Base-by-base conservation (phyloP, 441 rosid genomes). In the Dalechampia spathulata region DNA sequence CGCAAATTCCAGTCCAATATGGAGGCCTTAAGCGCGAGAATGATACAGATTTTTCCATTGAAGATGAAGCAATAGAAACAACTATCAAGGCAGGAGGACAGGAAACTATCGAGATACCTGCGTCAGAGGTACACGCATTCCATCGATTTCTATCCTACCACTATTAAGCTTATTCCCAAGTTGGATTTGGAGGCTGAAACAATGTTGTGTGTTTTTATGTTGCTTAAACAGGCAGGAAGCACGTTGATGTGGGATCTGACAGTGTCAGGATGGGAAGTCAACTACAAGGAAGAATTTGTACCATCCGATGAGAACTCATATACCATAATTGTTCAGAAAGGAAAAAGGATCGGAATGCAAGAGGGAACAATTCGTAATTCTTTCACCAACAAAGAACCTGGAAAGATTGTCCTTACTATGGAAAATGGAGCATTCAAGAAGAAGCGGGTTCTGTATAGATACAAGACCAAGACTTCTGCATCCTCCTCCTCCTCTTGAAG, bases 201-300 rank as follows among this genome's bases (percentile, higher is more conserved):
- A n/a, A n/a, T n/a, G n/a, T n/a, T n/a, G n/a, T n/a, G n/a, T n/a
- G n/a, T n/a, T 23, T 15, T 15, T 40, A 16, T 25, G 26, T 19
- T 20, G 51, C 7, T 26, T 5, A 4, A 19, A 21, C 73, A 78
- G 81, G 70, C 20, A 1, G 86, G 81, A 42, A 61, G 14, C 27
- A 60, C 73, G 7, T 6, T 76, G 42, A 23, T 68, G 3, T 81
- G 87, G 87, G 87, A 78, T 50, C 16, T 81, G 46, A 63, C 65
- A 0, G 87, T 81, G 12, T 49, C 69, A 52, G 81, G 80, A 4
- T 78, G 87, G 87, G 83, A 81, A 53, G 82, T 78, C 65, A 70
- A 57, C 52, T 81, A 81, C 73, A 78, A 60, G 65, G 87, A 81
- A 52, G 87, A 81, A 42, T 81, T 81, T 27, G 69, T 78, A 9